Evolutionary conservation across 2,329 filamentous ascomycete species (phyloP).

Genomic region (Cadophora sp.): DNA sequence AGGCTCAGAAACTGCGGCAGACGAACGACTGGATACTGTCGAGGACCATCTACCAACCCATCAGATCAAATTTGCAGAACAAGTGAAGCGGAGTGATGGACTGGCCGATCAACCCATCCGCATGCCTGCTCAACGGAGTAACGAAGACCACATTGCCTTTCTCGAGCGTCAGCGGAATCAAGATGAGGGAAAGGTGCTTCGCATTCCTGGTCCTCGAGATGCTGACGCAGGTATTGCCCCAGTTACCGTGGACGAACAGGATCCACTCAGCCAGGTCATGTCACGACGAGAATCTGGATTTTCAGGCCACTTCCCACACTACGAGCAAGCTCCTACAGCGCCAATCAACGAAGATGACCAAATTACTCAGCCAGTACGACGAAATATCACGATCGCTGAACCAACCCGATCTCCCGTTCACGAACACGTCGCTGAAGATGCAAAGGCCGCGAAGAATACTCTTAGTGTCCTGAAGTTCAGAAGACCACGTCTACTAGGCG

Average conservation of each 20-base stretch:
- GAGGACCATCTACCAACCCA: conserved; percentile 28
- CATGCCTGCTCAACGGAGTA: conserved; percentile 59
- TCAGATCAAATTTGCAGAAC: conserved; percentile 69
- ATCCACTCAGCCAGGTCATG: conserved; percentile 30
- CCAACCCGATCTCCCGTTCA: conserved; percentile 30
- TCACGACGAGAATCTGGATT: conserved; percentile 36
- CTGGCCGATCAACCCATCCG: conserved; percentile 54
- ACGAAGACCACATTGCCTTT: conserved; percentile 87
- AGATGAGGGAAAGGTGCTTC: conserved; percentile 75
- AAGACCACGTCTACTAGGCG: conserved; percentile 50
- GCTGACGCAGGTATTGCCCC: conserved; percentile 84
- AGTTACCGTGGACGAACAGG: conserved; percentile 55
- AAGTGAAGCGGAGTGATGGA: conserved; percentile 66
- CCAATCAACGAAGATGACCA: conserved; percentile 32
- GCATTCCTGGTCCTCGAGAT: conserved; percentile 91
- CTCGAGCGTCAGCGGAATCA: conserved; percentile 81
- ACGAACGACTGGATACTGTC: conserved; percentile 17
- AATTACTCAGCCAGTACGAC: conserved; percentile 27
- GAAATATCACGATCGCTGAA: conserved; percentile 44
- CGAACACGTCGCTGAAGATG: conserved; percentile 44
- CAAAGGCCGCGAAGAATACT: conserved; percentile 34
- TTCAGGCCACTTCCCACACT: conserved; percentile 16
- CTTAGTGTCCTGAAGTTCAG: conserved; percentile 50
- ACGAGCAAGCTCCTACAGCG: conserved; percentile 18
- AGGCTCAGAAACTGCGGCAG: conserved; percentile 29